Percentiles rank a stretch among this genome's conserved stretches.
phyloP scores from a whole-genome alignment of 78 protist genomes.

The Chrysochromulina parva region DNA sequence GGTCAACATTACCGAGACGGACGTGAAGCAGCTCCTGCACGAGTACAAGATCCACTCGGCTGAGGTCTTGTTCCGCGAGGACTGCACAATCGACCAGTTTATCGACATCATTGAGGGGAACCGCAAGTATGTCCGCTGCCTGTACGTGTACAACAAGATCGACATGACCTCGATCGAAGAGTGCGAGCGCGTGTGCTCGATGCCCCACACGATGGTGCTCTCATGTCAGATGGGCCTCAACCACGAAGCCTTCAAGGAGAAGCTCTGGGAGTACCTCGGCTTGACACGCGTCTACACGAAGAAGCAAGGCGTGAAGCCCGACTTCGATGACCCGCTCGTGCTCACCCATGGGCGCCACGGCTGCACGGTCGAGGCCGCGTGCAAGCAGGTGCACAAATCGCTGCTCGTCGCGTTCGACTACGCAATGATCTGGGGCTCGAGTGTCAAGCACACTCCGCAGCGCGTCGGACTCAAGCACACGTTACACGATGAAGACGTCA shows the following conservation, averaged over 20 bases:
- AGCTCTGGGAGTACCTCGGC: background rate
- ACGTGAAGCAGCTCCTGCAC: too few relatives aligned
- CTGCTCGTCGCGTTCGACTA: background rate
- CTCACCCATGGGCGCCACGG: slow-evolving; percentile 30
- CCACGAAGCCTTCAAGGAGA: too few relatives aligned
- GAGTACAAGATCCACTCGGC: too few relatives aligned
- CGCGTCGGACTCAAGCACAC: slow-evolving; percentile 60
- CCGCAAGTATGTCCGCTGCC: too few relatives aligned
- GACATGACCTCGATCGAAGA: slow-evolving; percentile 18
- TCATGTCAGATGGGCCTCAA: slow-evolving; percentile 35
- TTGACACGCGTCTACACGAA: slow-evolving; percentile 82
- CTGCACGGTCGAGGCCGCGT: slow-evolving; percentile 27
- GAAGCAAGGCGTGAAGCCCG: slow-evolving; percentile 55
- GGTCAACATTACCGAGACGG: too few relatives aligned
- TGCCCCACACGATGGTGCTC: slow-evolving; percentile 20
- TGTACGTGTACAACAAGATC: too few relatives aligned
- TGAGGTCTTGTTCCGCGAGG: too few relatives aligned
- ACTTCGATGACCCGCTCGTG: slow-evolving; percentile 63
- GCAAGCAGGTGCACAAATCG: slow-evolving; percentile 13
- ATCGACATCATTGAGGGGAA: too few relatives aligned
- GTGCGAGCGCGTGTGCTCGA: background rate
- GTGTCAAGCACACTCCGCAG: slow-evolving; percentile 76
- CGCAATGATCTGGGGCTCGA: slow-evolving; percentile 66
- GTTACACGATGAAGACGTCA: slow-evolving; percentile 80
- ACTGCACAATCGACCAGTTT: too few relatives aligned